These are phyloP conservation scores for Aspergillus panamensis DNA, from an alignment of 495 filamentous ascomycete species.

Conservation along the genomic window DNA sequence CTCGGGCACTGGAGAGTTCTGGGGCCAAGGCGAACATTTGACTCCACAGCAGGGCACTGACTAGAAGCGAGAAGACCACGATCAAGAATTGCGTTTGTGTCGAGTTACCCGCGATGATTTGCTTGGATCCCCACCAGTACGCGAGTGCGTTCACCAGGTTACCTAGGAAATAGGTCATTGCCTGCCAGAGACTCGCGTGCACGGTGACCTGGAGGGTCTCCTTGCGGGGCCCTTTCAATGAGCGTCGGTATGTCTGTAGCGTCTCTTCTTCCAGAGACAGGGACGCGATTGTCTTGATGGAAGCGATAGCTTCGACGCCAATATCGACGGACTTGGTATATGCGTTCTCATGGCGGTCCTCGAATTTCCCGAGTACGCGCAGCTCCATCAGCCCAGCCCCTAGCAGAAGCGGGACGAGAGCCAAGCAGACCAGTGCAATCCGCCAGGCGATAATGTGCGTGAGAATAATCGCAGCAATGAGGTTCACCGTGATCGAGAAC, in stretches of 20 bases:
- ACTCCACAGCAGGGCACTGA: constrained; percentile 59
- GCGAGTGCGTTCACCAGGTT: constrained; percentile 60
- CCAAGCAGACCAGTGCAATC: constrained; percentile 39
- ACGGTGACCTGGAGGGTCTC: constrained; percentile 47
- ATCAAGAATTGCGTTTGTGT: constrained; percentile 61
- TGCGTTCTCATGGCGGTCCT: constrained; percentile 55
- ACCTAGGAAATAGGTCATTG: constrained; percentile 50
- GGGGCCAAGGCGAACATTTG: constrained; percentile 66
- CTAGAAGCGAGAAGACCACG: constrained; percentile 54
- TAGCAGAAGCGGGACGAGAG: constrained; percentile 43
- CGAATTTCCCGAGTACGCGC: constrained; percentile 43
- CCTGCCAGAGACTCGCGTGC: constrained; percentile 51
- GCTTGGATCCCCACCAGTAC: constrained; percentile 67
- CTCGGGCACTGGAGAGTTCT: constrained; percentile 52
- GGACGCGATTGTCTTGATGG: constrained; percentile 53
- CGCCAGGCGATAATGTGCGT: constrained; percentile 45
- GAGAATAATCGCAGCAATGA: constrained; percentile 42
- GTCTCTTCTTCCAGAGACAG: constrained; percentile 46
- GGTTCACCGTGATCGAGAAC: constrained; percentile 44
- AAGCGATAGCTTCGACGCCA: constrained; percentile 48
- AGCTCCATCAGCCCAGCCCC: constrained; percentile 52
- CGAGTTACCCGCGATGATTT: constrained; percentile 55
- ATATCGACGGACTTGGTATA: constrained; percentile 50
- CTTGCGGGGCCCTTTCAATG: constrained; percentile 40
- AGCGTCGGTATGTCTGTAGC: constrained; percentile 36